A percentile compares a stretch with the other conserved stretches of the same genome.
These are phyloP conservation scores for Cladophialophora carrionii DNA, from an alignment of 2,329 filamentous ascomycete species.

Conservation along the genomic window DNA sequence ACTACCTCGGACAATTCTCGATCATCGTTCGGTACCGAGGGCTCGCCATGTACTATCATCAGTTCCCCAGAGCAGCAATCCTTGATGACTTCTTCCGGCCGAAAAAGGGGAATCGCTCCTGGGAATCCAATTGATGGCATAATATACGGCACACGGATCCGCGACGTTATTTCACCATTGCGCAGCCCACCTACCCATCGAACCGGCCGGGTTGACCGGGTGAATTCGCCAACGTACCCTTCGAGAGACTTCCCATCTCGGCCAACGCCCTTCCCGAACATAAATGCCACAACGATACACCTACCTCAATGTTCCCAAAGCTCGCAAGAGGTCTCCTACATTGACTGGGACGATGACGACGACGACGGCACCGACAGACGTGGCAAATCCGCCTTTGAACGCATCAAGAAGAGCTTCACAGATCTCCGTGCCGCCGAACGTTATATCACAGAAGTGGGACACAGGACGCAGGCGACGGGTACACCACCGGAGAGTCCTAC, in stretches of 20 bases:
- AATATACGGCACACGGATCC: conserved; percentile 1
- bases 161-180: background rate
- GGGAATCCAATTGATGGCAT: background rate
- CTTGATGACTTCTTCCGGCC: background rate
- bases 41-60: background rate
- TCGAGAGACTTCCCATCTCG: background rate
- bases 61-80: background rate
- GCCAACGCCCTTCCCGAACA: background rate
- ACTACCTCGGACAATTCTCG: conserved; percentile 26
- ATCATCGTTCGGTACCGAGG: conserved; percentile 6
- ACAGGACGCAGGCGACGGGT: background rate
- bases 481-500: background rate
- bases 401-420: conserved; percentile 30
- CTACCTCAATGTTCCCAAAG: background rate
- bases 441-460: conserved; percentile 22
- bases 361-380: conserved; percentile 21
- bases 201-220: background rate
- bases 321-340: conserved; percentile 30
- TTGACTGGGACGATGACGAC: conserved; percentile 35
- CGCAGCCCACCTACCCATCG: conserved; percentile 4
- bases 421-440: conserved; percentile 33
- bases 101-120: background rate
- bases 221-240: background rate
- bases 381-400: conserved; percentile 15
- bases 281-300: background rate